Evolutionary conservation across 257 asterid genomes (phyloP).

Genomic region (Solanum lycopersicoides): DNA sequence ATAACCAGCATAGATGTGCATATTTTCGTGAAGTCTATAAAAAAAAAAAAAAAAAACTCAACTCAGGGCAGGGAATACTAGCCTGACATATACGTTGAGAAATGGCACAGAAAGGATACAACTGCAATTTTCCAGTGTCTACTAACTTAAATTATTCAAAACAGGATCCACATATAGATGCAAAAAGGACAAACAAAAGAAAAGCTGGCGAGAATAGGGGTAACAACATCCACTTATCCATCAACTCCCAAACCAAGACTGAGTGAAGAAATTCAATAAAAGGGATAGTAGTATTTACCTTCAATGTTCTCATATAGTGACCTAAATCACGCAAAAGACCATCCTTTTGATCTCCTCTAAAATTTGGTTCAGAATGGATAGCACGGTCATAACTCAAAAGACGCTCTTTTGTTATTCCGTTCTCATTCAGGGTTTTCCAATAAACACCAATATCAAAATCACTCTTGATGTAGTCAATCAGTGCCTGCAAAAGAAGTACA

Average conservation of each 20-base stretch:
- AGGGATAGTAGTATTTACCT: slow-evolving; percentile 36
- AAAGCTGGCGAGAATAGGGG: neutral
- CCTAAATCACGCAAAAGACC: slow-evolving; percentile 94
- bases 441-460: slow-evolving; percentile 77
- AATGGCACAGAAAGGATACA: neutral
- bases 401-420: slow-evolving; percentile 96
- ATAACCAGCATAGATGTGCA: neutral
- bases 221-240: neutral
- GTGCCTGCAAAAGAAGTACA: slow-evolving; percentile 48
- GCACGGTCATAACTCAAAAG: slow-evolving; percentile 98
- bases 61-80: neutral
- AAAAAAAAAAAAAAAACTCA: neutral
- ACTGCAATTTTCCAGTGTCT: neutral
- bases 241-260: neutral
- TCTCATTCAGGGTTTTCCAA: slow-evolving; percentile 90
- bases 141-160: neutral
- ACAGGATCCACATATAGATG: neutral
- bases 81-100: neutral
- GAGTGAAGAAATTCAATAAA: neutral
- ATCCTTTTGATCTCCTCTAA: slow-evolving; percentile 71
- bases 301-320: slow-evolving; percentile 84
- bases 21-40: neutral
- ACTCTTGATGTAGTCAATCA: slow-evolving; percentile 69
- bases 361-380: slow-evolving; percentile 79
- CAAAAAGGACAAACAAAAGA: neutral